Evolutionary conservation across 192 early-diverging fungal species (phyloP).

Genomic region (Backusella mclennaniae): DNA sequence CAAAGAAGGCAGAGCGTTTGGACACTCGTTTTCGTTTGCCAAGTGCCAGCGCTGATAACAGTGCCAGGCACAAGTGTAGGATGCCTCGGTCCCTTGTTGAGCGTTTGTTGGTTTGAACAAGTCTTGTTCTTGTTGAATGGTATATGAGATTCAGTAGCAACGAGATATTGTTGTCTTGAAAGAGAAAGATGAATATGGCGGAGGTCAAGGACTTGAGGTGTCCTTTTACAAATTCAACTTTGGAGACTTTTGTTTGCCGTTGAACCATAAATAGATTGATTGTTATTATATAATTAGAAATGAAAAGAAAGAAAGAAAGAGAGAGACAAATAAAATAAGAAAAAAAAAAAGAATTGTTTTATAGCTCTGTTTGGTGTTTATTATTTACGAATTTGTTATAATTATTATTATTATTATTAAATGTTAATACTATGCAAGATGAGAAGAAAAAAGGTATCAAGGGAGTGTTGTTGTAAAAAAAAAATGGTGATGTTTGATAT

Average conservation of each 20-base stretch:
- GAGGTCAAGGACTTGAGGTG: neutral
- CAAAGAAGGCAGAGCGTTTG: neutral
- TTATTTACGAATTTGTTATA: neutral
- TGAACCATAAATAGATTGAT: neutral
- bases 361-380: neutral
- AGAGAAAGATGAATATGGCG: neutral
- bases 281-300: neutral
- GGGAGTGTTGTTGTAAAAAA: neutral
- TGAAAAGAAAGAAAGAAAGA: constrained; percentile 1
- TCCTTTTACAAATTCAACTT: neutral
- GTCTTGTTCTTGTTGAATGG: neutral
- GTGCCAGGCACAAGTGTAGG: constrained; percentile 10
- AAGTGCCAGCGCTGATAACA: constrained; percentile 1
- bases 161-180: neutral
- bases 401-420: neutral
- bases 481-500: neutral
- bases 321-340: neutral
- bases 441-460: neutral
- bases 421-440: neutral
- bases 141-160: neutral
- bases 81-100: constrained; percentile 10
- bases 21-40: neutral
- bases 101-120: neutral
- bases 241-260: neutral
- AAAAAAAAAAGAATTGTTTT: neutral